Evolutionary conservation across 371 early-diverging fungal species (phyloP), one percentile per base, ranked within the genome.

Genomic region (Rhizopus delemar): DNA sequence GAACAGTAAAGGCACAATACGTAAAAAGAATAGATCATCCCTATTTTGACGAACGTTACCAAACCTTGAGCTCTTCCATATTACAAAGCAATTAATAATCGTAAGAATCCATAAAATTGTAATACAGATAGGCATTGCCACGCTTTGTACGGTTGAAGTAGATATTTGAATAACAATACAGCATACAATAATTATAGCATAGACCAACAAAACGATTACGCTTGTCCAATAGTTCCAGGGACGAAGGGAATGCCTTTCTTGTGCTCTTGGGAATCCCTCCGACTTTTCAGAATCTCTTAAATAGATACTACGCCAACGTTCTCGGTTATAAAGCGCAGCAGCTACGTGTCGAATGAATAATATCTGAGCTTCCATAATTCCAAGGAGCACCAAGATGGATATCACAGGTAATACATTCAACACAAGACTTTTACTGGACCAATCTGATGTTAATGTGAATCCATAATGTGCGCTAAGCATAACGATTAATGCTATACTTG

Each of bases 281-380:
- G 49, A 48, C 41, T 66, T 66, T 33, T 66, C 66, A 6, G 66
- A 57, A 15, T 66, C 57, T 13, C 66, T 46, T 36, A 66, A n/a
- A 38, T 66, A 66, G 22, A 66, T 56, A 38, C 66, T 66, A 29
- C 66, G 61, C 66, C 66, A 66, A 46, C 61, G 46, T 12, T 66
- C 66, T 31, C 66, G 46, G 11, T 61, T 66, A 29, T 66, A 53
- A 22, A 66, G 62, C 8, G 67, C 67, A 31, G 56, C 48, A 29
- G 67, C 34, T 12, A 66, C 57, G 29, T 66, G 67, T 8, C 57
- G 58, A 32, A 66, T 62, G 55, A 51, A 66, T 12, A 62, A 49
- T 22, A 66, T 32, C 34, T 66, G 67, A 13, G 67, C 62, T 53
- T 66, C 67, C 67, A 66, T 62, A 8, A 66, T 66, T 5, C 67